These are phyloP conservation scores for Xylaria sp. DNA, from an alignment of 2,329 filamentous ascomycete species.

Conservation along the genomic window DNA sequence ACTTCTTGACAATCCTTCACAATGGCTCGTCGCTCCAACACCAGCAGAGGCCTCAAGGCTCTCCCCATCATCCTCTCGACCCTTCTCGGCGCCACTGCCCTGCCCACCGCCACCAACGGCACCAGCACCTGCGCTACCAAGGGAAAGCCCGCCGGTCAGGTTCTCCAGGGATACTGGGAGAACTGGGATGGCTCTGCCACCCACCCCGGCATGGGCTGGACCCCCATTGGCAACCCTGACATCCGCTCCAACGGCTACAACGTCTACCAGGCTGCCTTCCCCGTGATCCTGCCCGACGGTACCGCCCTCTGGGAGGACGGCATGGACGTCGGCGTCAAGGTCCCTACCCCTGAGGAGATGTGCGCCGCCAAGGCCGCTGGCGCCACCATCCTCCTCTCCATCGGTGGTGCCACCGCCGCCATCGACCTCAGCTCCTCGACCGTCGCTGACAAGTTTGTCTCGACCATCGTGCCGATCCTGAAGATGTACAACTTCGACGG, in stretches of 20 bases:
- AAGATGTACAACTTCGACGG: constrained; percentile 36
- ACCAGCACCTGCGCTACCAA: constrained; percentile 27
- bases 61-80: constrained; percentile 7
- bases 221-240: constrained; percentile 29
- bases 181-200: constrained; percentile 35
- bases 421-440: constrained; percentile 31
- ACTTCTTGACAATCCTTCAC: neutral
- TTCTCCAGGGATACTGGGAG: constrained; percentile 35
- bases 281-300: constrained; percentile 33
- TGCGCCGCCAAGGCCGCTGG: constrained; percentile 34
- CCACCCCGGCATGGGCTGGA: constrained; percentile 34
- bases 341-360: constrained; percentile 32
- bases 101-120: constrained; percentile 13
- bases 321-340: constrained; percentile 31
- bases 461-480: constrained; percentile 34
- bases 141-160: constrained; percentile 32
- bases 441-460: constrained; percentile 34
- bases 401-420: constrained; percentile 33
- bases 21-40: constrained; percentile 12
- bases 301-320: constrained; percentile 33
- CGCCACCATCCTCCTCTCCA: constrained; percentile 33
- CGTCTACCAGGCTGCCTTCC: constrained; percentile 34
- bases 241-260: constrained; percentile 33
- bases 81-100: constrained; percentile 8
- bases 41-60: neutral